Base-by-base conservation (phyloP, 2,329 filamentous ascomycete genomes). In the Colletotrichum lupini region DNA sequence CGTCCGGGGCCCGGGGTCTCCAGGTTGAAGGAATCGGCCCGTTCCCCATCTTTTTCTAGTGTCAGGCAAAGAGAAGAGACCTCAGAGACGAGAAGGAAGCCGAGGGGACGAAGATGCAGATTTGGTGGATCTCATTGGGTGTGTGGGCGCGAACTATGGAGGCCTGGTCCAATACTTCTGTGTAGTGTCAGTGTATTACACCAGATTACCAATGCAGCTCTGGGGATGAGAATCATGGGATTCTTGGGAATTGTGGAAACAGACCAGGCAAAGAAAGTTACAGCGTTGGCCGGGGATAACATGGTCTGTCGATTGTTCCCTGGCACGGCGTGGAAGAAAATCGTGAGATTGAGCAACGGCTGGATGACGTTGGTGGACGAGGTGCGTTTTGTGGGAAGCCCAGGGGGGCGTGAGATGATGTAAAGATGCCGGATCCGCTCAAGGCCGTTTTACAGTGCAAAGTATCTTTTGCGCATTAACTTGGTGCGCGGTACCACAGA, bases 1-100 rank as follows among this genome's bases (percentile, higher is more conserved):
- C 71, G 61, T 57, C 56, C 55, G 60, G 71, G 71, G 24, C 63
- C 60, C 61, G 71, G 71, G 60, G 60, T 73, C 67, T 73, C 60
- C 71, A 73, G 60, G 71, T 53, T n/a, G 53, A 64, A 59, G 71
- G 30, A 70, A 70, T 73, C 71, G 67, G 71, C 7, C 67, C 71
- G 71, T 57, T 73, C 67, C 60, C 67, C 67, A 73, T 71, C 49
- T 30, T 58, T 46, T 49, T 53, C 32, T 32, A 49, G 67, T 52
- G 32, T 60, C 49, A 24, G 22, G n/a, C 30, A 52, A 11, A 32
- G 24, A 8, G 16, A 58, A 42, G 67, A 63, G 35, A 37, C 37
- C 3, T 58, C 14, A 26, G n/a, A 16, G 16, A 49, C 24, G 3
- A 12, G 42, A 49, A 49, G 42, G 42, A 49, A 22, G 1, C 16